phyloP scores from a whole-genome alignment of 73 alveolate genomes.

The Blepharisma japonicum region DNA sequence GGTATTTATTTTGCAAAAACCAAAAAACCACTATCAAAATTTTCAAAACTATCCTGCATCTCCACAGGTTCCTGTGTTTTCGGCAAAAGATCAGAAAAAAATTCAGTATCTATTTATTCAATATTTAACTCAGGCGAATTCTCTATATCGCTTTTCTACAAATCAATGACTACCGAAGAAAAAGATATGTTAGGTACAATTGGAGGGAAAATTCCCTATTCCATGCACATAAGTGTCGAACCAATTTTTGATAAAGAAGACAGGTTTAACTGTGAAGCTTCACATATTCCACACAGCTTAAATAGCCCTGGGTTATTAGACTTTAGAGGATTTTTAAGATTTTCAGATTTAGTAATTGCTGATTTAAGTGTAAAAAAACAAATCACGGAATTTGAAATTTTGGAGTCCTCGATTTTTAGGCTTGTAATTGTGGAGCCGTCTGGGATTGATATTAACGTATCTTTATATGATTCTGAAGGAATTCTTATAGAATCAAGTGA shows the following conservation, averaged over 20 bases:
- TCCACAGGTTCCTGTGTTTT: not conserved
- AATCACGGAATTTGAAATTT: not conserved
- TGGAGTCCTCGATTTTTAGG: slow-evolving; percentile 9
- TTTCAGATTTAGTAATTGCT: slow-evolving; percentile 6
- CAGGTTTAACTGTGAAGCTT: slow-evolving; percentile 28
- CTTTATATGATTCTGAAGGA: not conserved
- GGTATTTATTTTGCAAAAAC: not conserved
- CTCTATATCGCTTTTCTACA: not conserved
- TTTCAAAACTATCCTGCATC: not conserved
- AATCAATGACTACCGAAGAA: not conserved
- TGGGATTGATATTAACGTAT: slow-evolving; percentile 15
- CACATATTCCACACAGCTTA: not conserved
- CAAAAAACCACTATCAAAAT: not conserved
- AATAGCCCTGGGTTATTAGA: not conserved
- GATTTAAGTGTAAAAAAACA: slow-evolving; percentile 3
- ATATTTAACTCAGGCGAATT: not conserved
- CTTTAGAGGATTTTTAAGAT: not conserved
- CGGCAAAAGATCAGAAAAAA: not conserved
- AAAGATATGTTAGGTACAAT: not conserved
- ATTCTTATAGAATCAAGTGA: not conserved
- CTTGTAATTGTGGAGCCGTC: not conserved
- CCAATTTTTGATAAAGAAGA: slow-evolving; percentile 10
- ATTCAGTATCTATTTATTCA: not conserved
- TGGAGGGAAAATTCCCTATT: too few relatives aligned
- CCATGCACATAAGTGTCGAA: not conserved